Evolutionary conservation across 2,329 filamentous ascomycete species (phyloP).

Genomic region (Chrysosporium keratinophilum): DNA sequence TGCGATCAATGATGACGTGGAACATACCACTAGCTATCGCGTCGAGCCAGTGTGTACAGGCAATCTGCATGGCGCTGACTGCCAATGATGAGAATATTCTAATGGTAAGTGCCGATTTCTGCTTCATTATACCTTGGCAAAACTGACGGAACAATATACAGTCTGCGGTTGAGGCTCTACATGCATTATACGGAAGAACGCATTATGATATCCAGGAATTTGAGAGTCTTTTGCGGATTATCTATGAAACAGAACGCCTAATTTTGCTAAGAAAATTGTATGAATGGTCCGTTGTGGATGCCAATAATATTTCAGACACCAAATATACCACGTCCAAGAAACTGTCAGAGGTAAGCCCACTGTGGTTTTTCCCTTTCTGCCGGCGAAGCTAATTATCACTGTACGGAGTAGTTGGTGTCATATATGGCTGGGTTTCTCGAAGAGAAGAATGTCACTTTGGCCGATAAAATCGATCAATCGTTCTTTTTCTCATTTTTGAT

Average conservation of each 20-base stretch:
- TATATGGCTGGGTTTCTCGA: constrained; percentile 77
- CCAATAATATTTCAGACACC: constrained; percentile 76
- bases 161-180: constrained; percentile 73
- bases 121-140: constrained; percentile 10
- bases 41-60: constrained; percentile 57
- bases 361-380: neutral
- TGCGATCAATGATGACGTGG: constrained; percentile 77
- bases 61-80: constrained; percentile 61
- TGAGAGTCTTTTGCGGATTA: constrained; percentile 62
- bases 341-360: constrained; percentile 65
- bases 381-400: constrained; percentile 4
- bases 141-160: constrained; percentile 27
- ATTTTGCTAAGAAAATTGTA: constrained; percentile 63
- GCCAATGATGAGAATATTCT: constrained; percentile 61
- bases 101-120: constrained; percentile 46
- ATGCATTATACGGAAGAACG: constrained; percentile 65
- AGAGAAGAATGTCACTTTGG: constrained; percentile 59
- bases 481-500: constrained; percentile 72
- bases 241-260: constrained; percentile 64
- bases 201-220: constrained; percentile 72
- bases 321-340: constrained; percentile 91
- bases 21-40: constrained; percentile 72
- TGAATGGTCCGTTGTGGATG: constrained; percentile 67
- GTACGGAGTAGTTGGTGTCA: constrained; percentile 57
- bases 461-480: constrained; percentile 55